phyloP scores from a whole-genome alignment of 1,284 basidiomycete species.

The Rhodotorula glutinis region DNA sequence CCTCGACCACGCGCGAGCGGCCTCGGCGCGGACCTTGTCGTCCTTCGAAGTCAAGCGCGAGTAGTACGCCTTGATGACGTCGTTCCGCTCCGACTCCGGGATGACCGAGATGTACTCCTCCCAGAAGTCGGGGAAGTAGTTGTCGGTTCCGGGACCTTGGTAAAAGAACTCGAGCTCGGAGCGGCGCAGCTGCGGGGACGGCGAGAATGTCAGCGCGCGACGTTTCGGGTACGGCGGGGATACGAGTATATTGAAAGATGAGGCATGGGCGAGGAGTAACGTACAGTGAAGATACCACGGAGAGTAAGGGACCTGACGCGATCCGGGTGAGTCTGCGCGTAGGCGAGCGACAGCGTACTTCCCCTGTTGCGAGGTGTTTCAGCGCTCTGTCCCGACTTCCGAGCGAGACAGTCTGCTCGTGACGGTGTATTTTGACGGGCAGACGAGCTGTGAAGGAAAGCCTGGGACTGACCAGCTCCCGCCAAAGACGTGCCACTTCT shows the following conservation, averaged over 20 bases:
- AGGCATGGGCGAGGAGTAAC: slow-evolving; percentile 49
- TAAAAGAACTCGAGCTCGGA: slow-evolving; percentile 84
- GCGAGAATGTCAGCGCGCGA: too few species aligned
- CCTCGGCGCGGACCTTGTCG: slow-evolving; percentile 62
- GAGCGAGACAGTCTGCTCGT: too few species aligned
- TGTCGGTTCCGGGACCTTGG: slow-evolving; percentile 41
- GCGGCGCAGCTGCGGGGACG: slow-evolving; percentile 25
- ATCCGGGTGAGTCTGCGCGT: slow-evolving; percentile 80
- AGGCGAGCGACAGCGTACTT: slow-evolving; percentile 73
- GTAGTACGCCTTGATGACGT: slow-evolving; percentile 81
- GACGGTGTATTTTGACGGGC: too few species aligned
- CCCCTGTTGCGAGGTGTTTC: background rate
- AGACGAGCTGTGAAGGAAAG: background rate
- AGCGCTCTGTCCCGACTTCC: too few species aligned
- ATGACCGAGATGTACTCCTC: slow-evolving; percentile 76
- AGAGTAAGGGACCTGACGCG: slow-evolving; percentile 75
- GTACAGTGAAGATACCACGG: slow-evolving; percentile 85
- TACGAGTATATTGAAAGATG: too few species aligned
- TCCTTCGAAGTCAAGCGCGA: slow-evolving; percentile 73
- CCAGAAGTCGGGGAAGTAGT: slow-evolving; percentile 77
- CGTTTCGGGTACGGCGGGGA: too few species aligned
- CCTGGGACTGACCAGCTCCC: slow-evolving; percentile 66
- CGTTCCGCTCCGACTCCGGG: slow-evolving; percentile 69
- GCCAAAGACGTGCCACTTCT: slow-evolving; percentile 82
- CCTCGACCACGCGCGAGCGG: slow-evolving; percentile 80